phyloP scores from a whole-genome alignment of 495 filamentous ascomycete species.

The Xylaria flabelliformis region DNA sequence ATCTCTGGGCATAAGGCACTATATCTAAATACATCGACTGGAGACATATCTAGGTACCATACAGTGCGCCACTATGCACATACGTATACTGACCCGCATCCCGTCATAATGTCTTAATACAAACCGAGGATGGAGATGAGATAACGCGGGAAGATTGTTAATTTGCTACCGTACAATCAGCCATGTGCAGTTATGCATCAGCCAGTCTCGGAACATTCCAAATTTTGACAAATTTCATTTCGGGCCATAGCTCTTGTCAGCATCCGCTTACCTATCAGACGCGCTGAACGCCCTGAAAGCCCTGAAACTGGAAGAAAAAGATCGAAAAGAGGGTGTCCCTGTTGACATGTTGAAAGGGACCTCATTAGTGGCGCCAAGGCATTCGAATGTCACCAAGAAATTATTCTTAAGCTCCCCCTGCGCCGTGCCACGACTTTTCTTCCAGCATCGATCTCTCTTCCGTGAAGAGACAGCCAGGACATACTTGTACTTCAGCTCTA shows the following conservation, averaged over 20 bases:
- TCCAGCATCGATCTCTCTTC: background rate
- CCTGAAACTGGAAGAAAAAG: background rate
- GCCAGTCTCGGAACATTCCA: constrained; percentile 17
- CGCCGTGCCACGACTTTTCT: background rate
- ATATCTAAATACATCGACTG: background rate
- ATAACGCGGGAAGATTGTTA: constrained; percentile 11
- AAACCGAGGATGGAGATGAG: constrained; percentile 17
- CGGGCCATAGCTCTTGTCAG: constrained; percentile 14
- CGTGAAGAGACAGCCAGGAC: constrained; percentile 10
- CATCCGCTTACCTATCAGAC: constrained; percentile 21
- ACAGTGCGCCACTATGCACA: constrained; percentile 7
- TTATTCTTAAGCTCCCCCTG: constrained; percentile 24
- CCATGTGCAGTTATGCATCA: background rate
- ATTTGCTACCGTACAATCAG: constrained; percentile 20
- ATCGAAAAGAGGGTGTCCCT: background rate
- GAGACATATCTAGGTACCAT: background rate
- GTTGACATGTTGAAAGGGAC: constrained; percentile 5
- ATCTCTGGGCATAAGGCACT: background rate
- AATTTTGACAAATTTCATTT: constrained; percentile 28
- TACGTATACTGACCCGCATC: background rate
- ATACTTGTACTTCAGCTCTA: background rate
- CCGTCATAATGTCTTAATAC: constrained; percentile 8
- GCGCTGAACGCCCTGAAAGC: background rate
- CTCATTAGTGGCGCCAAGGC: constrained; percentile 26
- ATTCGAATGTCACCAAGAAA: background rate